Conservation (phyloP, 257 asterid species). For the Solanum etuberosum region DNA sequence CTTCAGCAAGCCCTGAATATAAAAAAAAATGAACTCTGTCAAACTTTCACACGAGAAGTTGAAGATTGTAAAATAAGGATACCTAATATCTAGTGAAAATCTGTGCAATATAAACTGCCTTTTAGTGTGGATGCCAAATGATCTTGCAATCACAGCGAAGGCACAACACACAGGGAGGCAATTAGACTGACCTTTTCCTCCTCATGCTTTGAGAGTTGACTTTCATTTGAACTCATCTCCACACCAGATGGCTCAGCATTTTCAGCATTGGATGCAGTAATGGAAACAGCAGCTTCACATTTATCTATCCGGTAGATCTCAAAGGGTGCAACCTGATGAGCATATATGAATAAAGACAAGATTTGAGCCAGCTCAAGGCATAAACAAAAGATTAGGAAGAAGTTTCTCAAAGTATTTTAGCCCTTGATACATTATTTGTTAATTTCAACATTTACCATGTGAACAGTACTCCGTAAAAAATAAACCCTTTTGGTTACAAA, state of each 20-base stretch:
- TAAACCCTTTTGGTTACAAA: neutral
- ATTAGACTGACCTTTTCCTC: conserved; percentile 30
- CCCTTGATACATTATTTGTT: neutral
- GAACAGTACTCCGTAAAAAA: neutral
- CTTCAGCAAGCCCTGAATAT: conserved; percentile 33
- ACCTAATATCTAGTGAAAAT: neutral
- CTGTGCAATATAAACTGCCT: neutral
- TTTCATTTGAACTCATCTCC: conserved; percentile 25
- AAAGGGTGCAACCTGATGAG: conserved; percentile 57
- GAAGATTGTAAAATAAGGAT: neutral
- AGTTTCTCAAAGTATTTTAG: neutral
- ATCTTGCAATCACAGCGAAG: neutral
- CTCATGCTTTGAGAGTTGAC: conserved; percentile 17
- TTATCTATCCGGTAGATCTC: conserved; percentile 63
- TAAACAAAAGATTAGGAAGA: neutral
- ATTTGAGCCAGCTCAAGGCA: neutral
- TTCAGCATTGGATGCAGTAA: conserved; percentile 19
- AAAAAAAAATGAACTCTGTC: neutral
- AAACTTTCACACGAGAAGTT: neutral
- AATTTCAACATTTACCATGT: neutral
- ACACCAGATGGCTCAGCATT: conserved; percentile 28
- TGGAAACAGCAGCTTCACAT: conserved; percentile 33
- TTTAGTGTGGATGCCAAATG: neutral
- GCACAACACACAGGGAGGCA: neutral
- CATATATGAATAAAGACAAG: neutral